Evolutionary conservation across 176 grass and related monocot species (phyloP), one percentile per base, ranked within the genome.

Genomic region (Alloteropsis semialata): DNA sequence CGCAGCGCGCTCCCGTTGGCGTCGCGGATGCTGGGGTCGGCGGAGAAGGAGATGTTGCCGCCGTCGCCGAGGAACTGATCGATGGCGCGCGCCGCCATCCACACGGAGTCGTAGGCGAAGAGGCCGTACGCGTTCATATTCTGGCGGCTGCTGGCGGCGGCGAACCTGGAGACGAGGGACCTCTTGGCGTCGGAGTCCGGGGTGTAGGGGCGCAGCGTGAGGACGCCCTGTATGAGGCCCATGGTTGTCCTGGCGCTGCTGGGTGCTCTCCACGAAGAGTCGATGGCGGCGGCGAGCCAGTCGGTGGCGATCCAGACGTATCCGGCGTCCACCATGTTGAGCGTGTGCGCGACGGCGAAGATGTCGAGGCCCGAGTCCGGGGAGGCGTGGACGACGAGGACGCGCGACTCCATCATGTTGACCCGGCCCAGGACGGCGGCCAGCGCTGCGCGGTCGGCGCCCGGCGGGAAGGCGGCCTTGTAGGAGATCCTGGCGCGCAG

Each of bases 251-350:
- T 43, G 7, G 39, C 9, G 4, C 4, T 41, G n/a, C n/a, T n/a
- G n/a, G n/a, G n/a, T n/a, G n/a, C n/a, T 10, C 42, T 43, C 43
- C 10, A 45, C 10, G 43, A 45, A 2, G 78, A 81, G 58, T 93
- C 90, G 18, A 94, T 54, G 34, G 63, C 57, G 0, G 95, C 90
- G 74, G 88, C 82, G 10, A 98, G 92, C 95, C 95, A 98, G 37
- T 98, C 95, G 10, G 92, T 95, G 53, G 90, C 86, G 72, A 98
- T 93, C 95, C 95, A 98, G 18, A 93, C 95, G 84, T 91, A 93
- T 2, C 95, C 92, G 10, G 4, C 16, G 9, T 50, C 69, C 88
- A 93, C 91, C 92, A 98, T 98, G 28, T 38, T 51, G 18, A 95
- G 82, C 8, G 81, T 46, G 3, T 87, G 78, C 8, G 92, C 95